Percentiles rank a stretch among this genome's conserved stretches.
These are phyloP conservation scores for Yamadazyma buinensis DNA, from an alignment of 1,139 yeast species.

Conservation along the genomic window DNA sequence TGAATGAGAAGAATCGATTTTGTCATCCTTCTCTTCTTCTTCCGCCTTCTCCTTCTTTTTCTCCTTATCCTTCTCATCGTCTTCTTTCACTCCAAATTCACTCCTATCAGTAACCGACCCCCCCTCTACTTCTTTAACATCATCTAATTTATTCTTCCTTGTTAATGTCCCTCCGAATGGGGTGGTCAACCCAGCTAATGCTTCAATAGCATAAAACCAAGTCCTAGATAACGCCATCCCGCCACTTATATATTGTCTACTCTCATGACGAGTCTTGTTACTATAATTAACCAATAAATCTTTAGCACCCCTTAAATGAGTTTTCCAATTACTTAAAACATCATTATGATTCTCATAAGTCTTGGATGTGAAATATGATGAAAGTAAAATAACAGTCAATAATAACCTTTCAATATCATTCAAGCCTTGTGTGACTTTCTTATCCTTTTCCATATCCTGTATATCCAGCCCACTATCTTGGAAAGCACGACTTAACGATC, in stretches of 20 bases:
- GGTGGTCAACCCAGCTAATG: constrained; percentile 31
- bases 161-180: constrained; percentile 30
- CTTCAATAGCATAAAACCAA: constrained; percentile 45
- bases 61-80: not conserved
- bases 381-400: constrained; percentile 34
- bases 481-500: constrained; percentile 31
- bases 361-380: constrained; percentile 36
- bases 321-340: constrained; percentile 31
- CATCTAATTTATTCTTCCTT: constrained; percentile 2
- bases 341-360: constrained; percentile 15
- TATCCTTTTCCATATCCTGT: constrained; percentile 13
- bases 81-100: too few species aligned
- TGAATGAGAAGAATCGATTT: too few species aligned
- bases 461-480: constrained; percentile 28
- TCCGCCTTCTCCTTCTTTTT: constrained; percentile 6
- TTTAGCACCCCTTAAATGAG: constrained; percentile 39
- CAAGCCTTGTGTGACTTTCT: constrained; percentile 14
- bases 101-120: too few species aligned
- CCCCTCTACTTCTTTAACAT: not conserved
- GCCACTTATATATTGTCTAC: constrained; percentile 18
- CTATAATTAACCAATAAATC: constrained; percentile 35
- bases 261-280: constrained; percentile 7
- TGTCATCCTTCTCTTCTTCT: too few species aligned
- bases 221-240: constrained; percentile 43
- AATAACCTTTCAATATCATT: constrained; percentile 36